Conservation (phyloP, 176 grass and related monocot genomes). For the Panicum miliaceum region DNA sequence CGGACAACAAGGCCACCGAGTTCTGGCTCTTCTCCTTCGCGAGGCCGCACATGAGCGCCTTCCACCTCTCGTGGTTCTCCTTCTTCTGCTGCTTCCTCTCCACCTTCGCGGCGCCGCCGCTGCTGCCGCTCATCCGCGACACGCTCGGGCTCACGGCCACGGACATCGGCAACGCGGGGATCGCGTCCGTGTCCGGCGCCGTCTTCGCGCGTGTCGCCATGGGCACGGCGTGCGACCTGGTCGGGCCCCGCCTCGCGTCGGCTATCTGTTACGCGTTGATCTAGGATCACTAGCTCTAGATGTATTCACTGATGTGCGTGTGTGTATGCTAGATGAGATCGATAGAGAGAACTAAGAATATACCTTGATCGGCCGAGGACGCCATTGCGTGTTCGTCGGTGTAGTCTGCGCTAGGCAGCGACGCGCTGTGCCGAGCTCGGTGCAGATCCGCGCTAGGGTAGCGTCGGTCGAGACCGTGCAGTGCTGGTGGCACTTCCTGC, state of each 20-base stretch:
- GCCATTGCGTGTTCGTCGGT: no score
- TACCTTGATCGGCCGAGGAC: no score
- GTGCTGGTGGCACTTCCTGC: no score
- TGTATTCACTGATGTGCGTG: no score
- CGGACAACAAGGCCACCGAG: conserved; percentile 87
- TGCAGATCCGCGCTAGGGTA: no score
- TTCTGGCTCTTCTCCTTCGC: conserved; percentile 91
- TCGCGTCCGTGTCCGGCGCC: conserved; percentile 87
- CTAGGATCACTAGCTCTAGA: no score
- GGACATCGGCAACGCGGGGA: conserved; percentile 94
- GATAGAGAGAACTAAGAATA: no score
- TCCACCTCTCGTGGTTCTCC: conserved; percentile 98
- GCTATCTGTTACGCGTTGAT: no score
- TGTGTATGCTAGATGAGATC: no score
- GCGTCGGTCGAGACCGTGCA: no score
- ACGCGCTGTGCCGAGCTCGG: no score
- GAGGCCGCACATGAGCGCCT: conserved; percentile 84
- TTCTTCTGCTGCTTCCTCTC: conserved; percentile 99
- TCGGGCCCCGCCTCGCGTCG: conserved; percentile 77
- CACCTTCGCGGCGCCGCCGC: conserved; percentile 85
- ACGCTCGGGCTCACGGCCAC: conserved; percentile 73
- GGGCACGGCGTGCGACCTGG: conserved; percentile 92
- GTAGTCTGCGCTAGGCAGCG: no score
- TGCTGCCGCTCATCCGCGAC: conserved; percentile 84
- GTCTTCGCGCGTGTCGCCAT: conserved; percentile 91